These are phyloP conservation scores for Solanum peruvianum DNA, from an alignment of 257 asterid genomes.

Conservation along the genomic window DNA sequence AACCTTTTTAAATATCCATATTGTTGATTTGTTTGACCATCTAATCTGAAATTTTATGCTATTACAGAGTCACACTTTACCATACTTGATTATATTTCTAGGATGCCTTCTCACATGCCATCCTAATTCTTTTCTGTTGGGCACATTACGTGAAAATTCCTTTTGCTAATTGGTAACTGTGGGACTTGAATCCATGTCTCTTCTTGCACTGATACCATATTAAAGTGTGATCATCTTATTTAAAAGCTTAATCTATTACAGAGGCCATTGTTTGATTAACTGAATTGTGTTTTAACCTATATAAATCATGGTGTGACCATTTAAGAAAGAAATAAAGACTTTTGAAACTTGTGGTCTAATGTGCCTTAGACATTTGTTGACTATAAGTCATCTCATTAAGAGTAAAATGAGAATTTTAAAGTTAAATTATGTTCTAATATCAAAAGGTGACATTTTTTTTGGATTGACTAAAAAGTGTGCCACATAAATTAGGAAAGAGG, in stretches of 20 bases:
- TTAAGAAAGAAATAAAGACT: neutral
- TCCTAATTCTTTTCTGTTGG: neutral
- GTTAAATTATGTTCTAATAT: neutral
- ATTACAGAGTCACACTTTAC: neutral
- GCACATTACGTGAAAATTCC: neutral
- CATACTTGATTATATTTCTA: neutral
- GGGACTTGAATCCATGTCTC: neutral
- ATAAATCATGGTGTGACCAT: neutral
- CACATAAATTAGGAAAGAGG: neutral
- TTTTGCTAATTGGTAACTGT: neutral
- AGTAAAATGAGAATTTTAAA: neutral
- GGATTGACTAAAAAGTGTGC: neutral
- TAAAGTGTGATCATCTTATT: neutral
- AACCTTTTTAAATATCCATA: neutral
- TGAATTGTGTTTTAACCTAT: neutral
- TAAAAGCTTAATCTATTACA: neutral
- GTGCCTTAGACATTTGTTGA: neutral
- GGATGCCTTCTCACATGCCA: neutral
- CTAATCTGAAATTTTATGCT: neutral
- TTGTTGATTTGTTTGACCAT: neutral
- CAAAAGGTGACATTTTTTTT: neutral
- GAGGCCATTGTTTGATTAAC: neutral
- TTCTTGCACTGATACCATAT: neutral
- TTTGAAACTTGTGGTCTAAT: neutral
- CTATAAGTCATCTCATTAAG: neutral